A percentile compares a stretch with the other conserved stretches of the same genome.
Evolutionary conservation across 345 rosid species (phyloP).

Genomic region (Mangifera indica): DNA sequence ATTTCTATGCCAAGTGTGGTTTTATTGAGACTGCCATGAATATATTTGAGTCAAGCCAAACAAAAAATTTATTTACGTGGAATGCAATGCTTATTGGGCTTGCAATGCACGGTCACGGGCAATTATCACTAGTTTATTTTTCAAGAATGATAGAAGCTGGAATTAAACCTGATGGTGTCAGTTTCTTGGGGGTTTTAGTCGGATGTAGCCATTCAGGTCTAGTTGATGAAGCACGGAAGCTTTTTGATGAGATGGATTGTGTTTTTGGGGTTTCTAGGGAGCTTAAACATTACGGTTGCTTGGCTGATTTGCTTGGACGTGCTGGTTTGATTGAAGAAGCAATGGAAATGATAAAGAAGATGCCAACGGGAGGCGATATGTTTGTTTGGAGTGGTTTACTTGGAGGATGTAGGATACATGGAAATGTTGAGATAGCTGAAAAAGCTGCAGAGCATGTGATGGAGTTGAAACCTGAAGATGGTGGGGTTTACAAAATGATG

Average conservation of each 20-base stretch:
- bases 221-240: constrained; percentile 53
- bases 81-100: constrained; percentile 73
- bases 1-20: constrained; percentile 71
- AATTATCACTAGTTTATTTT: constrained; percentile 44
- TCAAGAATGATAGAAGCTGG: constrained; percentile 47
- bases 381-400: constrained; percentile 75
- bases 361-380: constrained; percentile 57
- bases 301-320: constrained; percentile 76
- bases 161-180: constrained; percentile 56
- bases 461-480: constrained; percentile 62
- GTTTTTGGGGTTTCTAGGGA: constrained; percentile 43
- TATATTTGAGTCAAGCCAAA: constrained; percentile 42
- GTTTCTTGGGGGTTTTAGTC: constrained; percentile 54
- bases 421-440: constrained; percentile 63
- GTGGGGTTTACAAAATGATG: constrained; percentile 70
- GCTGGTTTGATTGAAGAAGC: constrained; percentile 70
- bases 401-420: constrained; percentile 74
- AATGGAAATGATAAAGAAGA: constrained; percentile 47
- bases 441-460: constrained; percentile 62
- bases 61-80: constrained; percentile 56
- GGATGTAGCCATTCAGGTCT: constrained; percentile 81
- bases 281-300: constrained; percentile 70
- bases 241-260: constrained; percentile 56
- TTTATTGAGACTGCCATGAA: constrained; percentile 43
- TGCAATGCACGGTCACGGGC: constrained; percentile 62